These are phyloP conservation scores for Lentinus tigrinus DNA, from an alignment of 768 basidiomycete genomes.

Conservation along the genomic window DNA sequence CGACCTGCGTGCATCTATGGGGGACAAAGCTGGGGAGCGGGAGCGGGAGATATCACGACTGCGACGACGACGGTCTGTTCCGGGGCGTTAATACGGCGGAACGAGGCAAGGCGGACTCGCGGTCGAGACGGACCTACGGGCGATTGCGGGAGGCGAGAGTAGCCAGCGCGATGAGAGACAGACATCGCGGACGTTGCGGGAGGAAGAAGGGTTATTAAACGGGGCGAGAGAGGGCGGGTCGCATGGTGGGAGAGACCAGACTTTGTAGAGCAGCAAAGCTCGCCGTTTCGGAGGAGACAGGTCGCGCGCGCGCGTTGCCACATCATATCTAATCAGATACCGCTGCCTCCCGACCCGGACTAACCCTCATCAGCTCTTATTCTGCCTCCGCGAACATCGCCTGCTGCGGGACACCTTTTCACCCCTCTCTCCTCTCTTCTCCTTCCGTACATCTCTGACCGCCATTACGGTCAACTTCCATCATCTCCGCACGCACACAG, in stretches of 20 bases:
- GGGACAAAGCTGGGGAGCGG: conserved; percentile 7
- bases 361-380: too few species aligned
- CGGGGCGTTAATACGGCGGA: not conserved
- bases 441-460: too few species aligned
- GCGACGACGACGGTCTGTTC: not conserved
- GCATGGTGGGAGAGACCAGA: not conserved
- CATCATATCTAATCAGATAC: not conserved
- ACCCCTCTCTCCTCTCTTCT: too few species aligned
- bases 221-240: not conserved
- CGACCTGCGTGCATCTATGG: conserved; percentile 2
- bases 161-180: not conserved
- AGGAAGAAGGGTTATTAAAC: not conserved
- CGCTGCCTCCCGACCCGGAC: not conserved
- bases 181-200: not conserved
- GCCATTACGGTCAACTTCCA: too few species aligned
- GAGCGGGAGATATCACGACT: conserved; percentile 1
- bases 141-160: not conserved
- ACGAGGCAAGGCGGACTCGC: not conserved
- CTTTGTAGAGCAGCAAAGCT: not conserved
- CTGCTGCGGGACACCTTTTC: too few species aligned
- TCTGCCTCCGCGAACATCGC: too few species aligned
- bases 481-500: too few species aligned
- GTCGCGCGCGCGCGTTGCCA: not conserved
- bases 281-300: not conserved
- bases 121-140: not conserved